Evolutionary conservation across 2,329 filamentous ascomycete species (phyloP).

Genomic region (Celoporthe dispersa): DNA sequence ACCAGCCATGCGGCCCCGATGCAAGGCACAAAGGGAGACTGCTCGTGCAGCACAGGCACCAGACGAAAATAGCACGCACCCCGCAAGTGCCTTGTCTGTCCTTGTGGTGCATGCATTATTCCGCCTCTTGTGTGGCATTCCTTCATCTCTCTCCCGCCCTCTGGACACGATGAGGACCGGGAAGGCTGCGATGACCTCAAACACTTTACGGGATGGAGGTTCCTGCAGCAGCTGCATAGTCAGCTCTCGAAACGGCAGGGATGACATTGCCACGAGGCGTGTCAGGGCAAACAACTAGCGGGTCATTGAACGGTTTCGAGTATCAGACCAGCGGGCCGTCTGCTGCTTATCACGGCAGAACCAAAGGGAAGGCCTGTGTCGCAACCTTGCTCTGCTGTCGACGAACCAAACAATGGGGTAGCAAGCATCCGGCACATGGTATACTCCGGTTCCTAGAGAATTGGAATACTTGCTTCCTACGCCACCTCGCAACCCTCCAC

Average conservation of each 20-base stretch:
- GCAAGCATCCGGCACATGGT: neutral
- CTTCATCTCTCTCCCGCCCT: constrained; percentile 1
- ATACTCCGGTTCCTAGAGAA: neutral
- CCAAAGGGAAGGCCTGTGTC: neutral
- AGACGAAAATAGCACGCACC: constrained; percentile 3
- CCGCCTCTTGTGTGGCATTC: neutral
- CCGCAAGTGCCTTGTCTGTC: neutral
- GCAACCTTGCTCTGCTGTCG: neutral
- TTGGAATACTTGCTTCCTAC: neutral
- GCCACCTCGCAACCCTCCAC: neutral
- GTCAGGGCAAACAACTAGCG: neutral
- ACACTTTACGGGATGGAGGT: neutral
- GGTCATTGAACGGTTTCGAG: constrained; percentile 9
- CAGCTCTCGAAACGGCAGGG: constrained; percentile 9
- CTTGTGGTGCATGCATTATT: neutral
- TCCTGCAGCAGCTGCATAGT: neutral
- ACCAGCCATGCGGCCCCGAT: neutral
- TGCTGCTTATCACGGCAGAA: neutral
- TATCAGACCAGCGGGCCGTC: constrained; percentile 17
- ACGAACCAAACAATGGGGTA: neutral
- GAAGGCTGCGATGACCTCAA: neutral
- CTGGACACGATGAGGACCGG: neutral
- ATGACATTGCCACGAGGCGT: constrained; percentile 1
- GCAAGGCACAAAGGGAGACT: neutral
- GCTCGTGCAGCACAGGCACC: neutral